phyloP scores from a whole-genome alignment of 768 basidiomycete genomes.

The Suillus brevipes region DNA sequence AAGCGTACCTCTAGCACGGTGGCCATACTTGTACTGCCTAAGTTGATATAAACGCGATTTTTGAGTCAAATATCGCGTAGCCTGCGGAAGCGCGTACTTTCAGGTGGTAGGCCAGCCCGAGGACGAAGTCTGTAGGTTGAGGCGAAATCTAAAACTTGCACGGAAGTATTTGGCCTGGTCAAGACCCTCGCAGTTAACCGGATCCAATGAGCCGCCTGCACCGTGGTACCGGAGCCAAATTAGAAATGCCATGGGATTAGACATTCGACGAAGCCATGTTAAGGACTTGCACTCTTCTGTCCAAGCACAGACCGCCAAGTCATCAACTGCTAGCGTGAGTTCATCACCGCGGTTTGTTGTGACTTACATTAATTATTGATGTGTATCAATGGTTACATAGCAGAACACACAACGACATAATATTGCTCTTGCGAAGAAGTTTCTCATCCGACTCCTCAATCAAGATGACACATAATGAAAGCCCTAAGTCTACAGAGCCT shows the following conservation, averaged over 20 bases:
- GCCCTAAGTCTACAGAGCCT: constrained; percentile 29
- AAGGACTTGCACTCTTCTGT: background rate
- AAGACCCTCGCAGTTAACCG: background rate
- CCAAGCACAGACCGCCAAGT: background rate
- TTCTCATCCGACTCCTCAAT: background rate
- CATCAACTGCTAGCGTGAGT: background rate
- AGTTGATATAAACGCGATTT: background rate
- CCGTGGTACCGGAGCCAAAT: background rate
- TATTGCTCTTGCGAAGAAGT: background rate
- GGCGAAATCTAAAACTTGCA: background rate
- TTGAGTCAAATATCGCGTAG: background rate
- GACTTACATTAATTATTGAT: background rate
- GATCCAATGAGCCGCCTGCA: background rate
- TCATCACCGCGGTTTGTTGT: background rate
- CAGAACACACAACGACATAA: background rate
- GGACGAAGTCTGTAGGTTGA: background rate
- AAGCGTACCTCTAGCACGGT: constrained; percentile 1
- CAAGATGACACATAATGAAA: background rate
- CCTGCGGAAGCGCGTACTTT: background rate
- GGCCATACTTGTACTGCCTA: constrained; percentile 1
- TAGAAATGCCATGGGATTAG: background rate
- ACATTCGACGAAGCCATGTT: background rate
- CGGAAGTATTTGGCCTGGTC: background rate
- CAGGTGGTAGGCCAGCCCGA: background rate
- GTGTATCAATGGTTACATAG: background rate